Evolutionary conservation across 257 asterid genomes (phyloP), one percentile per base, ranked within the genome.

Genomic region (Plantago major): DNA sequence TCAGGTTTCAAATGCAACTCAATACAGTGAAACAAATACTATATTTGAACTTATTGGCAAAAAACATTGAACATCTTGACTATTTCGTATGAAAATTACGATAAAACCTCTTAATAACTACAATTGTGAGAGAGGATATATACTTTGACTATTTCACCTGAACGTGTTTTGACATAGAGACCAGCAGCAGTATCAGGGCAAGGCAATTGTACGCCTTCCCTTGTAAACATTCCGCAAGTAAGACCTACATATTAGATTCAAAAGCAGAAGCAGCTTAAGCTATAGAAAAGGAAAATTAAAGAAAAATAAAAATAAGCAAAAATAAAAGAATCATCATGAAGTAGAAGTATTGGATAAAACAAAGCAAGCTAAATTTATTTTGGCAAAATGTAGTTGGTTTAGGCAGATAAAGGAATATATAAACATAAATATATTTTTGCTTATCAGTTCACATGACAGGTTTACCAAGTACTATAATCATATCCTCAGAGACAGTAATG

Each of bases 111-210:
- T 38, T 38, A 52, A 61, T 40, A 60, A 66, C 63, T 28, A 67
- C 64, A 16, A 45, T n/a, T 60, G 63, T 44, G 74, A 73, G 77
- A 73, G 65, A 78, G 74, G 76, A 72, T 78, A 63, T 69, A 66
- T 85, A 90, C 97, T 76, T 90, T 88, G 72, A 88, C 94, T 57
- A 78, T 74, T 84, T 90, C 76, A 74, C 94, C 96, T 61, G 84
- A 74, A 58, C 96, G 88, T 14, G 96, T 84, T 76, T 81, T 85
- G 43, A 90, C 82, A 69, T 90, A 85, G 63, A 90, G 95, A 70
- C 98, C 98, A 71, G 94, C 98, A 62, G 76, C 82, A 64, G 62
- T 71, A 78, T 85, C 96, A 17, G 89, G 89, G 82, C 95, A 76
- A 71, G 79, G 76, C 71, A 79, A 60, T 79, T 85, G 95, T 71